Base-by-base conservation (phyloP, 306 rosid species). In the Gastrolobium villosum region DNA sequence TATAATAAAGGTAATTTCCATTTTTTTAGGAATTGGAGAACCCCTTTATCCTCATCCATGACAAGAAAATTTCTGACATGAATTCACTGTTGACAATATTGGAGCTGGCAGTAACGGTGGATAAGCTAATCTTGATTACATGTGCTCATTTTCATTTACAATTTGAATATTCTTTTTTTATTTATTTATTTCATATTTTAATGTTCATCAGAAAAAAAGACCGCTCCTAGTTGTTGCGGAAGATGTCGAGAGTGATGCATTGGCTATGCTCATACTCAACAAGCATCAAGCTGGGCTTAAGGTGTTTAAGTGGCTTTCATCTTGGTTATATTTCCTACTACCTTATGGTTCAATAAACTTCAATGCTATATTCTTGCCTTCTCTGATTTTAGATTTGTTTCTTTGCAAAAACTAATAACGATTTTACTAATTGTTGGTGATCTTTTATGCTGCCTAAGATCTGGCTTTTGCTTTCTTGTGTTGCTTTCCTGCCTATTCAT, bases 211-310 rank as follows among this genome's bases (percentile, higher is more conserved):
- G 97, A 84, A 85, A 52, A 86, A 84, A 53, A 91, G 98, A 83
- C 88, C 97, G 65, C 95, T 95, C 73, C 93, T 95, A 70, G 76
- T 95, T 80, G 96, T 95, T 61, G 99, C 99, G 0, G 99, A 95
- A 88, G 99, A 92, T 86, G 93, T 95, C 43, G 98, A 95, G 70
- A 82, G 98, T 84, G 98, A 95, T 39, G 91, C 94, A 64, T 85
- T 92, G 71, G 87, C 99, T 44, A 82, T 92, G 98, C 98, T 95
- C 41, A 87, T 95, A 87, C 98, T 95, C 74, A 95, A 95, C 92
- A 95, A 92, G 87, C 99, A 92, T 88, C 98, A 61, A 32, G 91
- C 91, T 72, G 99, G 97, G 78, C 74, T 95, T 49, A 95, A 95
- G 99, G 98, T 94, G 70, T 70, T 84, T 65, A 63, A 39, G 28